Conservation (phyloP, 2,329 filamentous ascomycete genomes). For the Talaromyces sp. region DNA sequence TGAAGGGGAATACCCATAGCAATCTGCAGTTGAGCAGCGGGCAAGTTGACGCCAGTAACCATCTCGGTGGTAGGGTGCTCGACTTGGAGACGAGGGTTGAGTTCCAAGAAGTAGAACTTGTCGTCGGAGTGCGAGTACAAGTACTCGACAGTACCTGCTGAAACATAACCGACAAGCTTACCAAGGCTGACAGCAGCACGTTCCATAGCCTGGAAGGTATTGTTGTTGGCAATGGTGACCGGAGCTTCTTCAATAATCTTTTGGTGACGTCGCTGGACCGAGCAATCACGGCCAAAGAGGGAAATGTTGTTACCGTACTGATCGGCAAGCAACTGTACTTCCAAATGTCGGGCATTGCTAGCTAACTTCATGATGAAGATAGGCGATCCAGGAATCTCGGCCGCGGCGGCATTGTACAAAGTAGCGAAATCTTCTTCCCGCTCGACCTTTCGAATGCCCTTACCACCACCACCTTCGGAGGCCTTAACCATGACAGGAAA, state of each 20-base stretch:
- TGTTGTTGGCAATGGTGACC: conserved; percentile 86
- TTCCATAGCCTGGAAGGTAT: conserved; percentile 95
- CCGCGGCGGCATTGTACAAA: conserved; percentile 92
- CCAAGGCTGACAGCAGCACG: conserved; percentile 91
- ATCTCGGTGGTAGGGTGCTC: conserved; percentile 99
- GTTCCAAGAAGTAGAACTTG: conserved; percentile 98
- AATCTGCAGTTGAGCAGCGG: conserved; percentile 95
- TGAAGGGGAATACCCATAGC: conserved; percentile 98
- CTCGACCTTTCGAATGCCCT: conserved; percentile 95
- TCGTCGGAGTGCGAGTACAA: conserved; percentile 96
- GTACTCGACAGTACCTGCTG: conserved; percentile 97
- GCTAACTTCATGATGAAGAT: conserved; percentile 99
- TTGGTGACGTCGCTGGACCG: conserved; percentile 95
- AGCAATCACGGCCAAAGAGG: conserved; percentile 96
- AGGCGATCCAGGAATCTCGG: conserved; percentile 95
- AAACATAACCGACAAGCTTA: conserved; percentile 94
- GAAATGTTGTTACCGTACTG: conserved; percentile 99
- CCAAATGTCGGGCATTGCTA: conserved; percentile 91
- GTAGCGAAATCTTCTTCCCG: conserved; percentile 77
- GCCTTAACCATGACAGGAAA: conserved; percentile 99
- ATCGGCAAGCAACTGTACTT: conserved; percentile 95
- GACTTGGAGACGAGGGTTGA: conserved; percentile 98
- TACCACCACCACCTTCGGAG: conserved; percentile 98
- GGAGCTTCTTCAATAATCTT: conserved; percentile 99
- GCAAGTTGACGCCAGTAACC: conserved; percentile 96